These are phyloP conservation scores for Spencermartinsiella europaea DNA, from an alignment of 805 yeast species.

Conservation along the genomic window DNA sequence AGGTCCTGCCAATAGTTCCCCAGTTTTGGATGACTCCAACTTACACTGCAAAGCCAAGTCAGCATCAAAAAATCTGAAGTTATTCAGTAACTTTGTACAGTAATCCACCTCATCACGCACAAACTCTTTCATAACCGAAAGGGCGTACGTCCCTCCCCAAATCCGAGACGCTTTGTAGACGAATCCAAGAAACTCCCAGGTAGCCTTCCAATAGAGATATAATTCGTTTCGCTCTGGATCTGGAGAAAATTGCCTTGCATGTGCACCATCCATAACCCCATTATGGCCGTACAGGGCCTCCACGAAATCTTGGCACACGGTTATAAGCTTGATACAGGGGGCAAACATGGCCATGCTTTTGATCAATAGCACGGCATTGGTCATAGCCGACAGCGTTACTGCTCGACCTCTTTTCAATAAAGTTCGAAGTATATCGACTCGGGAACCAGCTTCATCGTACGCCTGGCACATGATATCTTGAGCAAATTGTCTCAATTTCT, in stretches of 20 bases:
- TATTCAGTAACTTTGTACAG: constrained; percentile 60
- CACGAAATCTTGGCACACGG: constrained; percentile 69
- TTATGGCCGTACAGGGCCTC: constrained; percentile 61
- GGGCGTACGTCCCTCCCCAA: constrained; percentile 69
- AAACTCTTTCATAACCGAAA: constrained; percentile 62
- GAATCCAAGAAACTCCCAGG: constrained; percentile 70
- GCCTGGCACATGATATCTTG: constrained; percentile 69
- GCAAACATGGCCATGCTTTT: constrained; percentile 50
- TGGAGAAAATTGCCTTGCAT: constrained; percentile 23
- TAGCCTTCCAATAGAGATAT: constrained; percentile 55
- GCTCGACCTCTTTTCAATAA: constrained; percentile 43
- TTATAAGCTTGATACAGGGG: constrained; percentile 69
- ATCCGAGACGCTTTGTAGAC: constrained; percentile 59
- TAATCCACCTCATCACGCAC: constrained; percentile 83
- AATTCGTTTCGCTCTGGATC: constrained; percentile 26
- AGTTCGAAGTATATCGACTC: constrained; percentile 66
- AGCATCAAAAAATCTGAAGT: constrained; percentile 49
- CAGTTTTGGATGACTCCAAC: constrained; percentile 8
- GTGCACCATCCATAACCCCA: constrained; percentile 45
- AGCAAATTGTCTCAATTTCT: constrained; percentile 58
- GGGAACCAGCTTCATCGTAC: constrained; percentile 76
- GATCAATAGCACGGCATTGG: constrained; percentile 41
- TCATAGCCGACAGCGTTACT: constrained; percentile 46
- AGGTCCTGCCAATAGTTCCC: constrained; percentile 32
- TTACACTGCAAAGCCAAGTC: constrained; percentile 16